Evolutionary conservation across 78 protist genomes (phyloP), one percentile per base, ranked within the genome.

Genomic region (Monosiga brevicollis): DNA sequence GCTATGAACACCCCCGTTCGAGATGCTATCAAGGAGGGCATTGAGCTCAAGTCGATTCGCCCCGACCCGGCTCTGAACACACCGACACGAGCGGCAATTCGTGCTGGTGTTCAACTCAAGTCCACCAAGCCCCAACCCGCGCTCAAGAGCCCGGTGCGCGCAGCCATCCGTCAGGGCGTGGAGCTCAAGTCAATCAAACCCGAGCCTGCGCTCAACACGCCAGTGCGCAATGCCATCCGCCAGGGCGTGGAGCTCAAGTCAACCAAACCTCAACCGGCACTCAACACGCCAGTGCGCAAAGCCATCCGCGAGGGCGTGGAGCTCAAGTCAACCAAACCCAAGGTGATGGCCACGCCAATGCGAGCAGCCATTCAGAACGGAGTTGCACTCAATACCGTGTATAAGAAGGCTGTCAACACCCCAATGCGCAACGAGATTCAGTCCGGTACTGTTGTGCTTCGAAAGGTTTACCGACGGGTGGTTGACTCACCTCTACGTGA

Each of bases 81-180:
- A 26, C 78, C 78, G 1, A 20, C 36, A 40, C 78, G 40, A 2
- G 78, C 35, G 2, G 15, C 35, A 20, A 73, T 73, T 15, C 1
- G 36, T 2, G 78, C 1, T 3, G 78, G 78, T 22, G 78, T 73
- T 23, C 32, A 36, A 2, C 78, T 73, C 41, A 73, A 73, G 78
- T 2, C 32, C 42, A 73, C 75, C 22, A 40, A 2, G 2, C 23
- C 41, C 6, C 78, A 73, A 36, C 22, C 1, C 78, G 71, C 62
- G 37, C 81, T 77, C 81, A 42, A 22, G 39, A 77, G 72, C 41
- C 81, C 81, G 3, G 71, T 42, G 73, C 81, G 81, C 81, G 71
- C 62, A 1, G 72, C 23, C 10, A 77, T 77, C 81, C 9, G 10
- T n/a, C 36, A 41, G 32, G 81, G 81, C 62, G 81, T 42, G 11